Base-by-base conservation (phyloP, 352 stramenopile genomes). In the Globisporangium spiculum region DNA sequence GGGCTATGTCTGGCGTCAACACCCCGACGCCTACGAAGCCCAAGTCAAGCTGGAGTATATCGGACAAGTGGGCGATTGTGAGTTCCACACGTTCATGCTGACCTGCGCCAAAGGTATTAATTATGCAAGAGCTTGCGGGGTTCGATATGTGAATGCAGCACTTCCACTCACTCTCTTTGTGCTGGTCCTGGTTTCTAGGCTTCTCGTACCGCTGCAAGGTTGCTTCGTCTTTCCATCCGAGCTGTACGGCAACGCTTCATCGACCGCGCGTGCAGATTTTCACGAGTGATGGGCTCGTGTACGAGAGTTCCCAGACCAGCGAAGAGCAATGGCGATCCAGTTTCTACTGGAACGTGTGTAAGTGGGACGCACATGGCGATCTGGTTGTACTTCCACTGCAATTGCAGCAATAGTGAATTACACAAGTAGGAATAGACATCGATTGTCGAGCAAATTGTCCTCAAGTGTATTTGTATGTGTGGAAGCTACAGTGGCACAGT, bases 291-390 rank as follows among this genome's bases (percentile, higher is more conserved):
- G 80, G 79, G 22, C 71, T 87, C n/a, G 38, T 85, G 53, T 75
- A 77, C 63, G 75, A 89, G 56, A 66, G 58, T 22, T 68, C 62
- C 16, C 63, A 78, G 5, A 59, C 41, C 0, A 53, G 41, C 3
- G 64, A 74, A 27, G 60, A 63, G 6, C 58, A 63, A 55, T 89
- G 71, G 68, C 72, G 69, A 63, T 62, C 67, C 24, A 63, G 73
- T 4, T 86, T 87, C 60, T 89, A 90, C 61, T 88, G 79, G 81
- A 63, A 65, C 30, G 72, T 87, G 8, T 89, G 84, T 63, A 74
- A 26, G 4, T 92, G 84, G 84, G 65, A 79, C 52, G 46, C 27
- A 32, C 53, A 32, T 36, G 84, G 81, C 34, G 55, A 56, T n/a
- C 50, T 90, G 10, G 36, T 74, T 50, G 36, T 60, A 7, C 41